Percentiles rank a stretch among this genome's conserved stretches.
phyloP scores from a whole-genome alignment of 306 rosid genomes.

The Dryas octopetala region DNA sequence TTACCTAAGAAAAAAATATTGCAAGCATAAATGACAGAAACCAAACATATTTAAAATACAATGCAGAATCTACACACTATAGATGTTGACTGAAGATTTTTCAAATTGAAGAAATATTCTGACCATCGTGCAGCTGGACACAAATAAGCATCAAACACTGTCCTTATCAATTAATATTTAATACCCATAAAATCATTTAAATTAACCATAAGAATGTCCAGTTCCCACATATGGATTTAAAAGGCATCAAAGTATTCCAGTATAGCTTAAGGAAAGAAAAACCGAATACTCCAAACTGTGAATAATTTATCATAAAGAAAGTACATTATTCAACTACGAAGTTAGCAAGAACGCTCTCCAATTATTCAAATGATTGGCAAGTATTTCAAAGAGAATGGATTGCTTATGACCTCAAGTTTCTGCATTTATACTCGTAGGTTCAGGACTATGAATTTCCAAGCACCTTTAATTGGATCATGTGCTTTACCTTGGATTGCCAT shows the following conservation, averaged over 20 bases:
- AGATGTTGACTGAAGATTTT: background rate
- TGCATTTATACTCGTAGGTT: background rate
- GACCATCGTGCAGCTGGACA: background rate
- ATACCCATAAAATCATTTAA: background rate
- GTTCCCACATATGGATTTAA: background rate
- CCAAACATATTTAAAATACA: slow-evolving; percentile 10
- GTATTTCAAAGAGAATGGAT: background rate
- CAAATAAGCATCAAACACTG: background rate
- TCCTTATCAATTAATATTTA: background rate
- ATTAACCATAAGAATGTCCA: background rate
- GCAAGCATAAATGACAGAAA: background rate
- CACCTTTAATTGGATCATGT: background rate
- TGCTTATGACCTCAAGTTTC: background rate
- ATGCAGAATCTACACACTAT: background rate
- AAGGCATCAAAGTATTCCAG: background rate
- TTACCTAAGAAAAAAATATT: slow-evolving; percentile 47
- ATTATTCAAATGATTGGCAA: background rate
- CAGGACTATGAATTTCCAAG: background rate
- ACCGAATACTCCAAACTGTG: too few species aligned
- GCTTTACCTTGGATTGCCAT: background rate
- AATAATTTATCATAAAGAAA: background rate
- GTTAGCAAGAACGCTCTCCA: background rate
- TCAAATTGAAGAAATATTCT: background rate
- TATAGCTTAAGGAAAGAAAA: background rate
- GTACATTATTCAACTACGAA: background rate